These are phyloP conservation scores for Candida ovalis DNA, from an alignment of 805 yeast species.

Conservation along the genomic window DNA sequence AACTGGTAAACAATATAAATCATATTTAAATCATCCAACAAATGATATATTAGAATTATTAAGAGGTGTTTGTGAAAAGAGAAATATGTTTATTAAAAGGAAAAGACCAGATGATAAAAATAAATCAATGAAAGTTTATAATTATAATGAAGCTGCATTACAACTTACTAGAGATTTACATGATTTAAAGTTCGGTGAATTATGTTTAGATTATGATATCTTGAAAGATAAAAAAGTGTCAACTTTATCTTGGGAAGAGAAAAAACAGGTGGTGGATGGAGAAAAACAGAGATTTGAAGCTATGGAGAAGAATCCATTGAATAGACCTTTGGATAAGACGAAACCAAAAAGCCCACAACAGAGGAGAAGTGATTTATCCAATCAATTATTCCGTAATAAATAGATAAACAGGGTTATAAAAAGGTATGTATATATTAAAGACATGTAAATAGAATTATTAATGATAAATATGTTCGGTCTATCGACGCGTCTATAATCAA, in stretches of 20 bases:
- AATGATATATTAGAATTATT: constrained; percentile 63
- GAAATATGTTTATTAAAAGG: constrained; percentile 27
- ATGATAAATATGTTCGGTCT: background rate
- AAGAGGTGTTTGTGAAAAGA: constrained; percentile 40
- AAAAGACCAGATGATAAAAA: constrained; percentile 40
- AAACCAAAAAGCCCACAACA: background rate
- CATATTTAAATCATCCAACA: constrained; percentile 59
- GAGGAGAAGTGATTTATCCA: background rate
- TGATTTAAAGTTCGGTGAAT: constrained; percentile 44
- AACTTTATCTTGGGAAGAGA: constrained; percentile 2
- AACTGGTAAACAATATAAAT: constrained; percentile 39
- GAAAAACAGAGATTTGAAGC: constrained; percentile 7
- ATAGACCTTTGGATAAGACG: background rate
- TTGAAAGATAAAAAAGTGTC: constrained; percentile 16
- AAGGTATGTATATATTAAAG: background rate
- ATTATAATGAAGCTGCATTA: constrained; percentile 50
- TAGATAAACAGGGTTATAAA: background rate
- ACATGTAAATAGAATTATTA: background rate
- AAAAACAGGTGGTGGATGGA: constrained; percentile 8
- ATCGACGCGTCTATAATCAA: no score
- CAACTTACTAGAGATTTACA: constrained; percentile 61
- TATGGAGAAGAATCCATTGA: constrained; percentile 2
- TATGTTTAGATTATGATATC: constrained; percentile 27
- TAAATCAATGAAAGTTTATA: background rate
- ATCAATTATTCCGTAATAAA: background rate